phyloP scores from a whole-genome alignment of 1,139 yeast genomes.

The Diutina mesorugosa region DNA sequence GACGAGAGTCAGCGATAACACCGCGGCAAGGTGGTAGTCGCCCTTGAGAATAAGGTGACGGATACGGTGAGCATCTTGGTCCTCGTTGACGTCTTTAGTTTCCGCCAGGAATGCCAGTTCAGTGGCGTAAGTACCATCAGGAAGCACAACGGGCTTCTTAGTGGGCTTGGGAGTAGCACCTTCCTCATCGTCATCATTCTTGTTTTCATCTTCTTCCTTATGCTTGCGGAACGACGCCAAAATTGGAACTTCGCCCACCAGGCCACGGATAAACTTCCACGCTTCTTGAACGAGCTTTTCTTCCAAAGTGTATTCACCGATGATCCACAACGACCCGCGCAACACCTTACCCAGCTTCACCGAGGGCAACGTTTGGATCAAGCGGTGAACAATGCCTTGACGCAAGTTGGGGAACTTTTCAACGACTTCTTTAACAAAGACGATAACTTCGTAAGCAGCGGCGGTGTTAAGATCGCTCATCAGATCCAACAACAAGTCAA shows the following conservation, averaged over 20 bases:
- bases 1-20: constrained; percentile 76
- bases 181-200: constrained; percentile 13
- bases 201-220: constrained; percentile 20
- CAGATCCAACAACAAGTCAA: constrained; percentile 77
- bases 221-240: constrained; percentile 56
- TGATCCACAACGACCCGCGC: constrained; percentile 90
- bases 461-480: constrained; percentile 71
- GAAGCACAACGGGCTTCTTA: constrained; percentile 73
- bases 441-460: constrained; percentile 82
- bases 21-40: constrained; percentile 84
- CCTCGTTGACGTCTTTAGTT: constrained; percentile 18
- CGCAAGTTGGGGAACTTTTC: constrained; percentile 84
- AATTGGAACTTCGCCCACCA: constrained; percentile 88
- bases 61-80: constrained; percentile 48
- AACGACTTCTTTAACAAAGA: constrained; percentile 86
- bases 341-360: constrained; percentile 83
- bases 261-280: constrained; percentile 77
- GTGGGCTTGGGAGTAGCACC: constrained; percentile 13
- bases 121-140: constrained; percentile 98
- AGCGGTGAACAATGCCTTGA: constrained; percentile 47
- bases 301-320: constrained; percentile 81
- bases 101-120: constrained; percentile 71
- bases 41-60: constrained; percentile 77
- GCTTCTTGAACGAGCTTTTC: constrained; percentile 67
- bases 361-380: constrained; percentile 48